Base-by-base conservation (phyloP, 2,329 filamentous ascomycete genomes). In the Colletotrichum cordylinicola region DNA sequence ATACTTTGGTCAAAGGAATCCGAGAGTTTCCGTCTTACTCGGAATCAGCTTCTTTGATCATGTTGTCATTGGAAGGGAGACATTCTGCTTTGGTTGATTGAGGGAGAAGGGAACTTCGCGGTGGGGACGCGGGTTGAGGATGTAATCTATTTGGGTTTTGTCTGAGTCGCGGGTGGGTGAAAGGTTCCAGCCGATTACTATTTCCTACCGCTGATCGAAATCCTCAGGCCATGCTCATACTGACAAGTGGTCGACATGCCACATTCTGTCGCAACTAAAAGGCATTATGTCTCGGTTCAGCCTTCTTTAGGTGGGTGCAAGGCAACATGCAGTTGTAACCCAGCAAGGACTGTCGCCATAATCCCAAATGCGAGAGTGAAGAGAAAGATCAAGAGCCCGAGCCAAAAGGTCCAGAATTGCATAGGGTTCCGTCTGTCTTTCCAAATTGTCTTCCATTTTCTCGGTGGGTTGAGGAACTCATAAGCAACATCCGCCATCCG, bases 71-170 rank as follows among this genome's bases (percentile, higher is more conserved):
- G 39, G 21, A 8, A 21, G n/a, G 43, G n/a, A 48, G 43, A 48
- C 10, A 48, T 48, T 48, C n/a, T 48, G n/a, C 43, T 0, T 48
- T 0, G 6, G 2, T 21, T 48, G 2, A 6, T 21, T 8, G 2
- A 13, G 6, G 0, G n/a, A 21, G n/a, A 48, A 13, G 43, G 10
- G 0, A 8, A 4, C n/a, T 12, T 48, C n/a, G 0, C 43, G 43
- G 43, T 48, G 43, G 43, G 21, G 43, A 21, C 0, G 10, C 2
- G 43, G 43, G 0, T 21, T 48, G 43, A 48, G 43, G 1, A 48
- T 48, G 43, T 13, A 48, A 48, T 48, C 6, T 48, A 48, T 48
- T 48, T 48, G n/a, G 43, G 43, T 48, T 48, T 48, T 7, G n/a
- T 48, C 0, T 48, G 43, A 48, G 43, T 48, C 43, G 43, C 43